These are phyloP conservation scores for Kwoniella sp. DNA, from an alignment of 768 basidiomycete species.

Conservation along the genomic window DNA sequence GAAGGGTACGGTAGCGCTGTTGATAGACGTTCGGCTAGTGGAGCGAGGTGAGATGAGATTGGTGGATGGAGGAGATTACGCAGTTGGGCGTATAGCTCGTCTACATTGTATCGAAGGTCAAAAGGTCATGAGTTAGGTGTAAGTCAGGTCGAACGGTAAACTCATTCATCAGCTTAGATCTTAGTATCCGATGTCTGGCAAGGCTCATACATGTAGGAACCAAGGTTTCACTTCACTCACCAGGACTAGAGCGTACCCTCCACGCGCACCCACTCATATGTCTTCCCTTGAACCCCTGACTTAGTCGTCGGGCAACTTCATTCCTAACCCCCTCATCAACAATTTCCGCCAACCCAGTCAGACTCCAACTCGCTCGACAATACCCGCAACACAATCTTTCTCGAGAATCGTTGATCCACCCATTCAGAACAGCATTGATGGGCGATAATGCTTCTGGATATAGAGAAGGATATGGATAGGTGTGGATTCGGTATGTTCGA, in stretches of 20 bases:
- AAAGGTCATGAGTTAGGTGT: too few relatives aligned
- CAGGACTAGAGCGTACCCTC: conserved; percentile 28
- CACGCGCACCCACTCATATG: conserved; percentile 41
- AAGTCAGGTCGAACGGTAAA: too few relatives aligned
- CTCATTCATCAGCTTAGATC: too few relatives aligned
- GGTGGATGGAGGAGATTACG: conserved; percentile 31
- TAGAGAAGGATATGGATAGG: conserved; percentile 24
- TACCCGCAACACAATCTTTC: conserved; percentile 27
- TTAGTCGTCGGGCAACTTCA: conserved; percentile 37
- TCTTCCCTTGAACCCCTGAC: conserved; percentile 11
- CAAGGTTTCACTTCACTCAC: conserved; percentile 19
- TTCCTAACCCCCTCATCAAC: conserved; percentile 22
- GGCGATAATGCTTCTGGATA: conserved; percentile 21
- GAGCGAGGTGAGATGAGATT: conserved; percentile 26
- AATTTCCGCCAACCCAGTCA: conserved; percentile 30
- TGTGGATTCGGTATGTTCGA: conserved; percentile 26
- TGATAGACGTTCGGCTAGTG: conserved; percentile 16
- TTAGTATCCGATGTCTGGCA: too few relatives aligned
- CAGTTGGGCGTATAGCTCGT: conserved; percentile 23
- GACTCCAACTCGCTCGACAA: conserved; percentile 23
- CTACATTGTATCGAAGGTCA: conserved; percentile 7
- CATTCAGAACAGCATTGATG: conserved; percentile 20
- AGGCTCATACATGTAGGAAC: too few relatives aligned
- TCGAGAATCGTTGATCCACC: conserved; percentile 30
- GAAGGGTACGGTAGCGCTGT: neutral